These are phyloP conservation scores for Juncus inflexus DNA, from an alignment of 176 grass and related monocot species.

Conservation along the genomic window DNA sequence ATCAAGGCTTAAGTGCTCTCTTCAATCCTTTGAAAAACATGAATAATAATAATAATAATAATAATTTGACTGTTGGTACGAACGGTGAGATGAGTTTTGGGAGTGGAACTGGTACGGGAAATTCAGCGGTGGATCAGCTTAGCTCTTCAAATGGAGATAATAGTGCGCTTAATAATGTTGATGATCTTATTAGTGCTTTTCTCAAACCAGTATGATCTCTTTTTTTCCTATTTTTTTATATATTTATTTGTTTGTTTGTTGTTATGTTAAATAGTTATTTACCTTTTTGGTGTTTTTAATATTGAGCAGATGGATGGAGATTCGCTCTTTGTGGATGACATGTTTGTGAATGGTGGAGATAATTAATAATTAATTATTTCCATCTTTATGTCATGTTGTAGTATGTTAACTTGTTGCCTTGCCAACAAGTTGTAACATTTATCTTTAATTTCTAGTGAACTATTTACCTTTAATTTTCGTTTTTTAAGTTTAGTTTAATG, in stretches of 20 bases:
- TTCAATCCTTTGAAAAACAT: not conserved
- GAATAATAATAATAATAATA: not conserved
- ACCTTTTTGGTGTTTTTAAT: too few relatives aligned
- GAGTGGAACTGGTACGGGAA: not conserved
- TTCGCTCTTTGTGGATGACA: too few relatives aligned
- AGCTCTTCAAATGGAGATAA: not conserved
- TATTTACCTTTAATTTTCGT: too few relatives aligned
- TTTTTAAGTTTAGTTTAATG: too few relatives aligned
- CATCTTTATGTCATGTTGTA: too few relatives aligned
- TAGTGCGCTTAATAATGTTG: slow-evolving; percentile 2
- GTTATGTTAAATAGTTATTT: too few relatives aligned
- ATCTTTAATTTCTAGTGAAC: too few relatives aligned
- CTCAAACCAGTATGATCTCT: slow-evolving; percentile 13
- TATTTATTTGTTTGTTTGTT: slow-evolving; percentile 8
- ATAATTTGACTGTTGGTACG: not conserved
- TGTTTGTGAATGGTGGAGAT: too few relatives aligned
- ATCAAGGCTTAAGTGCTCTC: not conserved
- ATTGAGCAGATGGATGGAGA: too few relatives aligned
- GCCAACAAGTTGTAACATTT: too few relatives aligned
- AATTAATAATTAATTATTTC: too few relatives aligned
- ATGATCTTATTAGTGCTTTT: slow-evolving; percentile 15
- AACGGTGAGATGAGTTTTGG: not conserved
- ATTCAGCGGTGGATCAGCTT: not conserved
- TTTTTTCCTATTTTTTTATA: not conserved
- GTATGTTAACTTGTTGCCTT: too few relatives aligned